Evolutionary conservation across 495 filamentous ascomycete species (phyloP).

Genomic region (Evernia prunastri): DNA sequence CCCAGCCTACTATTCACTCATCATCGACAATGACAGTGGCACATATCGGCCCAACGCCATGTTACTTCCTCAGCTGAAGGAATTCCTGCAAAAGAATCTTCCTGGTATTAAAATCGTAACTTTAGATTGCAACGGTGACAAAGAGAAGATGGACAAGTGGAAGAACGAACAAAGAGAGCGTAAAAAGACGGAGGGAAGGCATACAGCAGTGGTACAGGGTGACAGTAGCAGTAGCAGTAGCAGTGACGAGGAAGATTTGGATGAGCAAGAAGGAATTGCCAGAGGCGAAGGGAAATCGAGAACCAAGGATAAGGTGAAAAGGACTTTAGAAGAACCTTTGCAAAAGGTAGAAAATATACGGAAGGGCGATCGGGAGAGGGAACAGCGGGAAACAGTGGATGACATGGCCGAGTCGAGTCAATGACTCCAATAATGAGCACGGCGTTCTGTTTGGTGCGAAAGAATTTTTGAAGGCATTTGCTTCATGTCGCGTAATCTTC

Average conservation of each 20-base stretch:
- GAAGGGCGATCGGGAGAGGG: conserved; percentile 21
- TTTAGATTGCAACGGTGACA: conserved; percentile 60
- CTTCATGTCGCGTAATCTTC: neutral
- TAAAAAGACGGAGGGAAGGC: conserved; percentile 59
- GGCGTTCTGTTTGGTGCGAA: neutral
- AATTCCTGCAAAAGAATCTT: conserved; percentile 63
- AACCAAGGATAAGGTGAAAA: conserved; percentile 16
- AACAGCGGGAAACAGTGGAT: conserved; percentile 16
- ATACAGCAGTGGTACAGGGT: conserved; percentile 61
- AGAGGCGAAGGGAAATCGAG: conserved; percentile 28
- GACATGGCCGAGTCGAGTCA: conserved; percentile 7
- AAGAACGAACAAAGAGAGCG: conserved; percentile 56
- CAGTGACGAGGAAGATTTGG: conserved; percentile 67
- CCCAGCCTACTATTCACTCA: conserved; percentile 69
- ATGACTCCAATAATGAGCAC: neutral
- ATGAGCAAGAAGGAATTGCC: conserved; percentile 45
- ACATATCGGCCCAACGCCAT: conserved; percentile 83
- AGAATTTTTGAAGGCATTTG: neutral
- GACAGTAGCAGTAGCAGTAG: conserved; percentile 57
- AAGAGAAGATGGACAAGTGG: conserved; percentile 53
- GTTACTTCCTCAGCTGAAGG: conserved; percentile 59
- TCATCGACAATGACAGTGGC: conserved; percentile 92
- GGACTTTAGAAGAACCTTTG: conserved; percentile 16
- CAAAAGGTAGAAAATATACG: conserved; percentile 13
- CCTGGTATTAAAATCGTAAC: conserved; percentile 65